Evolutionary conservation across 2,329 filamentous ascomycete genomes (phyloP).

Genomic region (Colletotrichum australisinense): DNA sequence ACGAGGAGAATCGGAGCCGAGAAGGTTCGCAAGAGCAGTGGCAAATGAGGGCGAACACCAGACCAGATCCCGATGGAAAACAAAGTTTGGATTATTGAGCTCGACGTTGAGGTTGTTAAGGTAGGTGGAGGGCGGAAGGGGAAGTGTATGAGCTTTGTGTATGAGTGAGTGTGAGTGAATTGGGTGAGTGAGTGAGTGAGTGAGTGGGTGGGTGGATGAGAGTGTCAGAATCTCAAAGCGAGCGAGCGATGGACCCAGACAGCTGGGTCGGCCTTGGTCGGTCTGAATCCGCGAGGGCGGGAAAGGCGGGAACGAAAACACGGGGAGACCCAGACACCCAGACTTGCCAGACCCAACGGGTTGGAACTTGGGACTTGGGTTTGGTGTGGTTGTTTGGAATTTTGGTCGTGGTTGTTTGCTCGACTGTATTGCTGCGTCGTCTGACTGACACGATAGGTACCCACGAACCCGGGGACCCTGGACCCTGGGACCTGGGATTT

Average conservation of each 20-base stretch:
- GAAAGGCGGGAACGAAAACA: slow-evolving; percentile 33
- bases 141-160: slow-evolving; percentile 7
- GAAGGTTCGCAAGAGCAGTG: neutral
- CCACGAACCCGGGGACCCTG: slow-evolving; percentile 14
- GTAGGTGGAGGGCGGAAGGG: neutral
- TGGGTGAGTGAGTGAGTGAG: neutral
- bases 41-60: neutral
- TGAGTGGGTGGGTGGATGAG: neutral
- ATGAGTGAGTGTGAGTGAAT: neutral
- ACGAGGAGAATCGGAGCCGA: neutral
- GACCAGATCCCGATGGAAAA: neutral
- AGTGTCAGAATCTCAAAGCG: neutral
- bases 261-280: slow-evolving; percentile 28
- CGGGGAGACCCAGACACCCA: slow-evolving; percentile 20
- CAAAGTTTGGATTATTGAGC: slow-evolving; percentile 1
- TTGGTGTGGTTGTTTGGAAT: slow-evolving; percentile 19
- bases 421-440: neutral
- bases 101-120: neutral
- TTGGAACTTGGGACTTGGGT: slow-evolving; percentile 19
- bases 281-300: slow-evolving; percentile 33
- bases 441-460: slow-evolving; percentile 19
- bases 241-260: slow-evolving; percentile 14
- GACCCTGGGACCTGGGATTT: slow-evolving; percentile 27
- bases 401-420: neutral
- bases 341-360: slow-evolving; percentile 23